Conservation (phyloP, 345 rosid genomes). For the Pelargonium nanum region DNA sequence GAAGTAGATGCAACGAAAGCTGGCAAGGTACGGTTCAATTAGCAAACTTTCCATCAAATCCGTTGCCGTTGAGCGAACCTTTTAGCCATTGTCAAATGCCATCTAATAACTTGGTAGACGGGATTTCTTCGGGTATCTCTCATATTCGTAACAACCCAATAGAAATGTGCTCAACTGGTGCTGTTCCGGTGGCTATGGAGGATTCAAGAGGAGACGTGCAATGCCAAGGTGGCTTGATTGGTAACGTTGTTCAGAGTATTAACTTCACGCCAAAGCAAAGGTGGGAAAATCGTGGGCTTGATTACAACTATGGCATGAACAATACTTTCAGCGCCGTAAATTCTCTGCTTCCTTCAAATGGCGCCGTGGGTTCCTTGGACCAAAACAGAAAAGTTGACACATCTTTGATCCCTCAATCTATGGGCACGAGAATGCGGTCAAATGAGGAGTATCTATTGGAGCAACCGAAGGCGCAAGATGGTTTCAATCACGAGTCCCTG, state of each 20-base stretch:
- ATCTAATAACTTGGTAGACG: conserved; percentile 19
- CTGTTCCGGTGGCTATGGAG: conserved; percentile 20
- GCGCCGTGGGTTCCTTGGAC: conserved; percentile 16
- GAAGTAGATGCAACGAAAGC: conserved; percentile 31
- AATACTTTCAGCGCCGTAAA: conserved; percentile 26
- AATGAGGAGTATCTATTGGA: conserved; percentile 26
- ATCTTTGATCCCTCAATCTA: conserved; percentile 5
- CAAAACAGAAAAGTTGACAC: conserved; percentile 26
- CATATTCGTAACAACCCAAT: conserved; percentile 24
- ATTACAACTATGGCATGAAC: conserved; percentile 17
- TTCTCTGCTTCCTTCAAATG: conserved; percentile 26
- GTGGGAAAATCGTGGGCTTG: conserved; percentile 41
- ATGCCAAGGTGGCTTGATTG: conserved; percentile 33
- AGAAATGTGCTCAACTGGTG: conserved; percentile 34
- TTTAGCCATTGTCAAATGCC: conserved; percentile 30
- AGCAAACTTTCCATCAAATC: conserved; percentile 23
- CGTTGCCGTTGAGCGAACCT: conserved; percentile 17
- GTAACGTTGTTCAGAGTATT: conserved; percentile 31
- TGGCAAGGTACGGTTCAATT: conserved; percentile 47
- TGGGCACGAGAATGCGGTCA: conserved; percentile 29
- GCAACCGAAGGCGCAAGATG: conserved; percentile 39
- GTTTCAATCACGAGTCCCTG: conserved; percentile 38
- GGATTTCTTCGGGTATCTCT: conserved; percentile 15
- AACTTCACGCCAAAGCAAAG: conserved; percentile 26
- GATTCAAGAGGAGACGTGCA: conserved; percentile 34